Percentiles rank a stretch among this genome's conserved stretches.
Evolutionary conservation across 163 green algal species (phyloP).

Genomic region (Botryococcus braunii): DNA sequence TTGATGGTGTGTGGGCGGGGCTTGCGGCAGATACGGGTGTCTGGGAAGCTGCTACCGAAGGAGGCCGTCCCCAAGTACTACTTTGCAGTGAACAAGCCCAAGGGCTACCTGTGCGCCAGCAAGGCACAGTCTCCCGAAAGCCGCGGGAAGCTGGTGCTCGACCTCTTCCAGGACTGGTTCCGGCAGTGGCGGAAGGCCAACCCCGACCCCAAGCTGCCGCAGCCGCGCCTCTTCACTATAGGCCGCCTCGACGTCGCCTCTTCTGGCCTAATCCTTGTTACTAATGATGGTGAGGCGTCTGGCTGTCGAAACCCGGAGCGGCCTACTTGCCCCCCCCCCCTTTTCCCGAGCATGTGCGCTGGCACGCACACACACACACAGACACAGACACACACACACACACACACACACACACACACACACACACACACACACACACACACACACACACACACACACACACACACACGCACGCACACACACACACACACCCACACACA

Average conservation of each 20-base stretch:
- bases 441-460: too few relatives aligned
- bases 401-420: too few relatives aligned
- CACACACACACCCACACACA: too few relatives aligned
- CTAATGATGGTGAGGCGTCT: constrained; percentile 87
- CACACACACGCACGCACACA: too few relatives aligned
- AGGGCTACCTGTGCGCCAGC: constrained; percentile 75
- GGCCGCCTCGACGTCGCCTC: constrained; percentile 84
- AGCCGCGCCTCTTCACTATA: constrained; percentile 84
- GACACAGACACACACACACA: too few relatives aligned
- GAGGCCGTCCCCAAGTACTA: constrained; percentile 62
- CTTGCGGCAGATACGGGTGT: constrained; percentile 19
- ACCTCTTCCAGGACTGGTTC: constrained; percentile 59
- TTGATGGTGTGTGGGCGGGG: not conserved
- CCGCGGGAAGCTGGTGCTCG: constrained; percentile 26
- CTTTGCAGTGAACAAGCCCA: constrained; percentile 93
- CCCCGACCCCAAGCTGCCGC: constrained; percentile 7
- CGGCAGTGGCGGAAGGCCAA: constrained; percentile 9
- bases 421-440: too few relatives aligned
- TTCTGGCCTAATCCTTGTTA: constrained; percentile 86
- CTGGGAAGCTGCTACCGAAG: constrained; percentile 10
- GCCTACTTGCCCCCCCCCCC: not conserved
- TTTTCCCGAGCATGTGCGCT: too few relatives aligned
- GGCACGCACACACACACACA: too few relatives aligned
- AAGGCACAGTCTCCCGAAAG: constrained; percentile 11
- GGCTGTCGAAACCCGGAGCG: too few relatives aligned